Evolutionary conservation across 2,329 filamentous ascomycete genomes (phyloP), one percentile per base, ranked within the genome.

Genomic region (Epichloe gansuensis): DNA sequence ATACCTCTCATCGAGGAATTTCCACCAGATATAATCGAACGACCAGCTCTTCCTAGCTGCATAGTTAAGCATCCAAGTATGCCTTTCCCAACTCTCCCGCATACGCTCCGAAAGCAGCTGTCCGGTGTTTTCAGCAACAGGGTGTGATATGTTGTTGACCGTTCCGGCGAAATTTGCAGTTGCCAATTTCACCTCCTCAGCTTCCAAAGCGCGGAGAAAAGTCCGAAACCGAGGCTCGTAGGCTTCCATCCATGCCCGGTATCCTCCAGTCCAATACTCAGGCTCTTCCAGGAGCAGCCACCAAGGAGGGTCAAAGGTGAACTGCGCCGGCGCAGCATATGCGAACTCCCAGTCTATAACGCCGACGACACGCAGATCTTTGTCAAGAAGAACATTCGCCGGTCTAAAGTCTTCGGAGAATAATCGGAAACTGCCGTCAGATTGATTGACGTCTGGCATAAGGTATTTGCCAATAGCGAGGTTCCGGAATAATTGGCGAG

Each of bases 321-420:
- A 47, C 13, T 17, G 11, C 17, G 45, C 36, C 13, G 47, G 47
- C 12, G 47, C 47, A 11, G 38, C 38, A 11, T 69, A 69, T 0
- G 65, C 53, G 51, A 68, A 69, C 57, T 74, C 71, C 68, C 68
- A 73, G 54, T 72, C 68, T 15, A 74, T 67, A 0, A 67, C 61
- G 3, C 59, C 66, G 8, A 63, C 57, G 1, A 71, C 52, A 0
- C 59, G 48, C 4, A 63, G 50, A 4, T 62, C 49, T 5, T 61
- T 51, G 21, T 65, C 58, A 2, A 69, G 5, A 2, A 71, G 57
- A 25, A 68, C 53, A 46, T 71, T 70, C 3, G 54, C 55, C 13
- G 65, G 58, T 2, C 61, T 52, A 9, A 69, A 59, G 52, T 60
- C 58, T 46, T 62, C 56, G 21, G 57, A 61, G 49, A 56, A 62